Evolutionary conservation across 768 basidiomycete species (phyloP), one percentile per base, ranked within the genome.

Genomic region (Kwoniella sp.): DNA sequence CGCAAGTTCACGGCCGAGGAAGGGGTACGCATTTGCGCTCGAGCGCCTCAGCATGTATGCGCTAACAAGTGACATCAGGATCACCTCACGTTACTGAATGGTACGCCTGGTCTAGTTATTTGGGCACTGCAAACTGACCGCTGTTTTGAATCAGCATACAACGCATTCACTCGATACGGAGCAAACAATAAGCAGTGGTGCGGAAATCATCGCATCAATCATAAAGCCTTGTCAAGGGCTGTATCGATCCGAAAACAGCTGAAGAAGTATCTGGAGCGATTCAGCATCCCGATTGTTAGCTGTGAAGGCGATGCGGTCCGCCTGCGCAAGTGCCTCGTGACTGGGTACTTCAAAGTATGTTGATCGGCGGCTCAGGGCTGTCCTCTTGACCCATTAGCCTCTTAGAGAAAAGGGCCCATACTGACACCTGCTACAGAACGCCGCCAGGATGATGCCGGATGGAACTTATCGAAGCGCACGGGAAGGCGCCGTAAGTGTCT

Each of bases 1-100:
- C 78, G 95, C 51, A 98, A 98, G 71, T 98, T 98, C 65, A 98
- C 90, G 0, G 90, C 92, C 0, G 92, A 98, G 74, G 95, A 99
- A 81, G 95, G 95, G 66, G 90, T 90, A 55, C 65, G 81, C 76
- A n/a, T n/a, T n/a, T n/a, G n/a, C n/a, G n/a, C n/a, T n/a, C n/a
- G n/a, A n/a, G n/a, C n/a, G n/a, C n/a, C n/a, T n/a, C n/a, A n/a
- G n/a, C n/a, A n/a, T n/a, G n/a, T n/a, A n/a, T n/a, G n/a, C n/a
- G n/a, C n/a, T n/a, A n/a, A n/a, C n/a, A n/a, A n/a, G n/a, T n/a
- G n/a, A n/a, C 12, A 29, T 3, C 62, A 93, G 90, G 95, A 99
- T 69, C 95, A 99, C 71, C 77, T 98, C 19, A 96, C 95, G 3
- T 76, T 95, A 3, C 73, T 99, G 26, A 99, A 98, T 72, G 92